Conservation (phyloP, 495 filamentous ascomycete genomes). For the Xylaria acuta region DNA sequence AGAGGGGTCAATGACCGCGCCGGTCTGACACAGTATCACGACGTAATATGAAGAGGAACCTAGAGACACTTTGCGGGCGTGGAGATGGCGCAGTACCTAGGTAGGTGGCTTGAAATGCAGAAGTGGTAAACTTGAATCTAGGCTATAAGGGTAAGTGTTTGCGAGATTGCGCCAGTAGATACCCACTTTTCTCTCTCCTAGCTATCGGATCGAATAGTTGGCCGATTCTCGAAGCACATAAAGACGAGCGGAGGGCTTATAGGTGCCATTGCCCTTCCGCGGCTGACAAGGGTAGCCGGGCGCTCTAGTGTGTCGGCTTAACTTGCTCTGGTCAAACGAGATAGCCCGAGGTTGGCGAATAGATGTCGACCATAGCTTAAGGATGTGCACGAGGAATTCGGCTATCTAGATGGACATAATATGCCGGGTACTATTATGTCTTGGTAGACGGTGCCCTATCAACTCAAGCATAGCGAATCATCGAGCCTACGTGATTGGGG, state of each 20-base stretch:
- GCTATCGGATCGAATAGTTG: neutral
- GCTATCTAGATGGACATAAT: slow-evolving; percentile 21
- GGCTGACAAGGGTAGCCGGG: slow-evolving; percentile 14
- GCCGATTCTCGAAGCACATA: neutral
- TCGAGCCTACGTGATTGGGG: neutral
- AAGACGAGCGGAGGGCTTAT: neutral
- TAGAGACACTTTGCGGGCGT: neutral
- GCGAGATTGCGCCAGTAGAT: slow-evolving; percentile 15
- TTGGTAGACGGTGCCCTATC: neutral
- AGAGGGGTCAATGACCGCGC: slow-evolving; percentile 21
- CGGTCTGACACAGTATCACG: slow-evolving; percentile 17
- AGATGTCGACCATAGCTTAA: neutral
- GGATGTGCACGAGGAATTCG: slow-evolving; percentile 4
- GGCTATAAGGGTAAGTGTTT: slow-evolving; percentile 23
- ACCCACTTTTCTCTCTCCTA: neutral
- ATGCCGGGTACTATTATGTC: slow-evolving; percentile 14
- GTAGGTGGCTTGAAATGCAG: slow-evolving; percentile 22
- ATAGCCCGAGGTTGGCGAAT: neutral
- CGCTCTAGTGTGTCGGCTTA: slow-evolving; percentile 17
- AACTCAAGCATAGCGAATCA: neutral
- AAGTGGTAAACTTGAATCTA: neutral
- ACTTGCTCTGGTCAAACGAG: slow-evolving; percentile 8
- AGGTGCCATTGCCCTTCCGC: slow-evolving; percentile 10
- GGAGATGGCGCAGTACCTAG: too few relatives aligned
- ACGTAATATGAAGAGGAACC: slow-evolving; percentile 14